A percentile compares a stretch with the other conserved stretches of the same genome.
phyloP scores from a whole-genome alignment of 2,329 filamentous ascomycete genomes.

The Metarhizium robertsii region DNA sequence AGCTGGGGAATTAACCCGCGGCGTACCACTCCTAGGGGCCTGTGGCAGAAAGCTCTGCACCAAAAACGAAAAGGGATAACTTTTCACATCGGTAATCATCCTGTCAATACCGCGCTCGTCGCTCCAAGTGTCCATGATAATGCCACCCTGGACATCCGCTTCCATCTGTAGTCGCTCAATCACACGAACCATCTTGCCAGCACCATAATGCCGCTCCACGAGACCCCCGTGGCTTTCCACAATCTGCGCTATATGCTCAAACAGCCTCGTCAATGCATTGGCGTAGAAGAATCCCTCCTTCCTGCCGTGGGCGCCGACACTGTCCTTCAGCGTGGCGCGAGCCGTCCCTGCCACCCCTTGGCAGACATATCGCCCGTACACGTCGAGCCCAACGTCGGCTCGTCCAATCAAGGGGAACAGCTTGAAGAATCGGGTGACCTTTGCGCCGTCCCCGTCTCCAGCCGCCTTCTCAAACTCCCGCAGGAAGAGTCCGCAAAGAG shows the following conservation, averaged over 20 bases:
- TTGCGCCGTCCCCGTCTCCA: constrained; percentile 73
- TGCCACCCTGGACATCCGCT: constrained; percentile 91
- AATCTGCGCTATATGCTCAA: constrained; percentile 96
- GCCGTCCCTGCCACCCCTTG: constrained; percentile 84
- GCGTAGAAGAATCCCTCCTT: constrained; percentile 87
- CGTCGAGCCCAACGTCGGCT: constrained; percentile 80
- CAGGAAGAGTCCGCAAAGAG: constrained; percentile 80
- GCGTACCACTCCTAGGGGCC: constrained; percentile 54
- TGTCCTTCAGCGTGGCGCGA: constrained; percentile 68
- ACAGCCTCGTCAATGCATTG: constrained; percentile 80
- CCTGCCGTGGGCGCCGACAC: constrained; percentile 32
- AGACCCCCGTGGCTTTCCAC: constrained; percentile 84
- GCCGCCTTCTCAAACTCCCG: constrained; percentile 93
- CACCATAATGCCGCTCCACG: constrained; percentile 88
- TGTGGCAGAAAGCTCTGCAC: constrained; percentile 84
- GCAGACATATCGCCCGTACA: constrained; percentile 93
- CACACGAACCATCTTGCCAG: constrained; percentile 87
- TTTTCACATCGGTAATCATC: constrained; percentile 89
- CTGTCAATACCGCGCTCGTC: constrained; percentile 81
- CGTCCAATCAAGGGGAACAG: constrained; percentile 89
- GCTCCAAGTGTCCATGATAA: constrained; percentile 90
- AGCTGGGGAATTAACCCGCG: constrained; percentile 70
- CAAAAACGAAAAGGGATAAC: constrained; percentile 93
- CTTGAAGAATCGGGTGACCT: constrained; percentile 96
- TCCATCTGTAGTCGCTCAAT: constrained; percentile 90